Evolutionary conservation across 2,329 filamentous ascomycete species (phyloP).

Genomic region (Zymoseptoria ardabiliae): DNA sequence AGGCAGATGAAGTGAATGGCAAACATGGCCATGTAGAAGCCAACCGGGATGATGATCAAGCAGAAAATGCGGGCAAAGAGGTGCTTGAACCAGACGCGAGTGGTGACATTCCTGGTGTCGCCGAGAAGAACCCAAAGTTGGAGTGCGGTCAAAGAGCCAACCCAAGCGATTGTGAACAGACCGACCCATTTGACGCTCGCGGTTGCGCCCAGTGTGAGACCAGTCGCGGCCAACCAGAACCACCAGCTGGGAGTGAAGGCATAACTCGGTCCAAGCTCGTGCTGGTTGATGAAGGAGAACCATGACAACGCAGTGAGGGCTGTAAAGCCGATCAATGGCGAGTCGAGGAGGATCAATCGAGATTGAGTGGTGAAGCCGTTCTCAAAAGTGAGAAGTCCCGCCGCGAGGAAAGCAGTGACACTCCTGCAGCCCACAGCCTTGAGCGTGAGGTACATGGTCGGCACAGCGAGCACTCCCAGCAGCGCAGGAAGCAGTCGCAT

Average conservation of each 20-base stretch:
- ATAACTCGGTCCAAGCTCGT: conserved; percentile 81
- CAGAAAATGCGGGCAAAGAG: conserved; percentile 86
- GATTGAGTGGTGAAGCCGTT: conserved; percentile 94
- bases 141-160: conserved; percentile 79
- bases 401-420: conserved; percentile 72
- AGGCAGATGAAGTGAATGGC: conserved; percentile 92
- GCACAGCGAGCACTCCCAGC: conserved; percentile 79
- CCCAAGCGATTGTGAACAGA: conserved; percentile 97
- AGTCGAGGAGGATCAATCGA: conserved; percentile 90
- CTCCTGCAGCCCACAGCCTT: conserved; percentile 87
- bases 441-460: conserved; percentile 88
- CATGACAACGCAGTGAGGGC: conserved; percentile 86
- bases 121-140: conserved; percentile 95
- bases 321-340: conserved; percentile 86
- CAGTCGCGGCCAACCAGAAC: conserved; percentile 91
- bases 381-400: conserved; percentile 86
- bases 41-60: conserved; percentile 77
- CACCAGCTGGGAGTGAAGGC: conserved; percentile 90
- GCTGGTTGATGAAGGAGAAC: conserved; percentile 90
- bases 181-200: conserved; percentile 98
- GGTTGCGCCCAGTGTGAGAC: conserved; percentile 80
- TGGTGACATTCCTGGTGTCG: conserved; percentile 74
- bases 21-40: conserved; percentile 96
- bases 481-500: conserved; percentile 93
- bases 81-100: conserved; percentile 86